Base-by-base conservation (phyloP, 345 rosid species). In the Kernera saxatilis region DNA sequence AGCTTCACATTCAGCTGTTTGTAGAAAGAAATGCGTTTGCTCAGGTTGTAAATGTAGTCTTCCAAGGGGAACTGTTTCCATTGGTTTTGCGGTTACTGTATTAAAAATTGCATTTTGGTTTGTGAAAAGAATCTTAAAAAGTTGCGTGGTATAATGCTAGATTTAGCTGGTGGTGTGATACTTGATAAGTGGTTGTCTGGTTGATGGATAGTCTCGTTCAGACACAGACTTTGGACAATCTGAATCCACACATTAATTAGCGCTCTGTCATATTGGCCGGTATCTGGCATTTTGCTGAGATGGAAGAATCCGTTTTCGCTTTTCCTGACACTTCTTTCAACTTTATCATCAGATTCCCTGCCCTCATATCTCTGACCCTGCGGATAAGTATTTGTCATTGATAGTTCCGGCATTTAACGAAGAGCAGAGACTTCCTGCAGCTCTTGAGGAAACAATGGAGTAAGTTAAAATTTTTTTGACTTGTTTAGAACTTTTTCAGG, bases 331-430 rank as follows among this genome's bases (percentile, higher is more conserved):
- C 23, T 53, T 5, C 46, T 71, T 39, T 44, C 21, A 14, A 43
- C 33, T 4, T 14, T 33, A 63, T 59, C 55, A 75, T 18, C 85
- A 94, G 97, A 87, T 94, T 70, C 85, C 82, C 23, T 86, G 87
- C 73, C 89, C 96, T 37, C 55, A 71, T 74, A 60, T 89, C 36
- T 62, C 66, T 9, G 89, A 94, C 70, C 97, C 98, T 17, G 86
- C 97, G 0, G 87, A 83, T 67, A 91, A 89, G 85, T 91, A 93
- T 79, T 29, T 93, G 33, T 89, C 99, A 8, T 69, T 93, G 70
- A 84, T 93, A 56, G 80, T 93, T 77, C 99, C 99, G 10, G 99
- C 99, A 3, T 91, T 46, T 67, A 93, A 93, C 49, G 99, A 93
- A 77, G 97, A 91, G 80, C 82, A 80, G 64, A 87, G 99, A 64